phyloP scores from a whole-genome alignment of 2,329 filamentous ascomycete genomes.

The Zasmidium citrigriseum region DNA sequence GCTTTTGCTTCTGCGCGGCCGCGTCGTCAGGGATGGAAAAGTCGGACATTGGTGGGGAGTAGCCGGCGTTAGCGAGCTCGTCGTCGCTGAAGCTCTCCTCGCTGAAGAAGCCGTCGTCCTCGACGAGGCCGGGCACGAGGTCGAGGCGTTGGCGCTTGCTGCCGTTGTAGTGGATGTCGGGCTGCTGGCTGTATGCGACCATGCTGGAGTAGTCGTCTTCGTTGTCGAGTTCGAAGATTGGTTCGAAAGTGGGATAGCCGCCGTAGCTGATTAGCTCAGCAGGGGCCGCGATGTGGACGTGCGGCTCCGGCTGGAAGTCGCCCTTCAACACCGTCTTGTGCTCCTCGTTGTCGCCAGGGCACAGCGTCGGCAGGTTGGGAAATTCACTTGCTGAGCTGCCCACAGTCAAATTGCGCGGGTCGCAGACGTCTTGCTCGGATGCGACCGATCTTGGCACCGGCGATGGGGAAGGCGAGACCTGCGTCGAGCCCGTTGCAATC shows the following conservation, averaged over 20 bases:
- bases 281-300: slow-evolving; percentile 42
- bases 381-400: slow-evolving; percentile 61
- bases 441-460: slow-evolving; percentile 70
- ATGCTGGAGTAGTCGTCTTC: slow-evolving; percentile 81
- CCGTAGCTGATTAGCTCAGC: slow-evolving; percentile 53
- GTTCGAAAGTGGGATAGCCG: slow-evolving; percentile 75
- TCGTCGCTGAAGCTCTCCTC: slow-evolving; percentile 77
- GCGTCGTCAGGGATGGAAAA: slow-evolving; percentile 37
- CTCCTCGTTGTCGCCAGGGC: slow-evolving; percentile 58
- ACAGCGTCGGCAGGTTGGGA: slow-evolving; percentile 63
- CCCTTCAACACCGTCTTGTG: slow-evolving; percentile 48
- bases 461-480: slow-evolving; percentile 75
- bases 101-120: slow-evolving; percentile 76
- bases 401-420: slow-evolving; percentile 86
- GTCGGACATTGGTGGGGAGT: slow-evolving; percentile 62
- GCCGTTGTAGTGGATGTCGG: slow-evolving; percentile 61
- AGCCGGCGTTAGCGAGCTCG: slow-evolving; percentile 62
- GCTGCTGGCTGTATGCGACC: slow-evolving; percentile 67
- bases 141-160: slow-evolving; percentile 74
- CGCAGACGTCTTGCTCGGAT: slow-evolving; percentile 74
- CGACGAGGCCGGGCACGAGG: slow-evolving; percentile 60
- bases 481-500: slow-evolving; percentile 66
- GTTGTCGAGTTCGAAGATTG: slow-evolving; percentile 85
- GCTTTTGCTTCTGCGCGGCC: slow-evolving; percentile 31
- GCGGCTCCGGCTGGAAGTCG: slow-evolving; percentile 24